These are phyloP conservation scores for Pythium sp. DNA, from an alignment of 352 stramenopile genomes.

Conservation along the genomic window DNA sequence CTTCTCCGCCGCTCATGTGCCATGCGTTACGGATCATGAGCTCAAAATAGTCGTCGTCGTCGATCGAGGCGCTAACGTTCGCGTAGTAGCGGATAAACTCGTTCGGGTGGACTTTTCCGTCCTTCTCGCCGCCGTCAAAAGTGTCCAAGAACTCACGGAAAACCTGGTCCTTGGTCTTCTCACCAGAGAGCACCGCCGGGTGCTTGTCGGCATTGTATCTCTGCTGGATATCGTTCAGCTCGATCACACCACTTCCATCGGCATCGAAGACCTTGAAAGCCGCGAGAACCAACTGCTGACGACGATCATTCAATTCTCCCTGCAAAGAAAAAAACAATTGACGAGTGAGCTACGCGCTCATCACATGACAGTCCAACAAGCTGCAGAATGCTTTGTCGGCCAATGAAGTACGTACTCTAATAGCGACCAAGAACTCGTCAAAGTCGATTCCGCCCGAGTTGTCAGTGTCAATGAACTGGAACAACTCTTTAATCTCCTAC, in stretches of 20 bases:
- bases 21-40: slow-evolving; percentile 83
- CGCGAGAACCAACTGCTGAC: slow-evolving; percentile 51
- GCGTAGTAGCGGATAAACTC: slow-evolving; percentile 71
- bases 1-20: slow-evolving; percentile 69
- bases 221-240: slow-evolving; percentile 41
- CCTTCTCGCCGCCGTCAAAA: slow-evolving; percentile 33
- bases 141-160: slow-evolving; percentile 37
- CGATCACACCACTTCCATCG: slow-evolving; percentile 50
- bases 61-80: slow-evolving; percentile 68
- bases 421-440: slow-evolving; percentile 64
- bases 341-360: not conserved
- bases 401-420: slow-evolving; percentile 31
- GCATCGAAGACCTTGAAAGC: slow-evolving; percentile 75
- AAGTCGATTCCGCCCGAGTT: slow-evolving; percentile 72
- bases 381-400: not conserved
- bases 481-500: slow-evolving; percentile 68
- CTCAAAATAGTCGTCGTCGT: slow-evolving; percentile 86
- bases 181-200: slow-evolving; percentile 45
- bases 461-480: slow-evolving; percentile 83
- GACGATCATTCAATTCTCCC: slow-evolving; percentile 40
- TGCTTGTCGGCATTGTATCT: slow-evolving; percentile 54
- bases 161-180: slow-evolving; percentile 30
- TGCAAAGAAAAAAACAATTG: slow-evolving; percentile 7
- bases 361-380: not conserved
- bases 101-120: slow-evolving; percentile 30